phyloP scores from a whole-genome alignment of 2,329 filamentous ascomycete genomes.

The Raffaelea albimanens region DNA sequence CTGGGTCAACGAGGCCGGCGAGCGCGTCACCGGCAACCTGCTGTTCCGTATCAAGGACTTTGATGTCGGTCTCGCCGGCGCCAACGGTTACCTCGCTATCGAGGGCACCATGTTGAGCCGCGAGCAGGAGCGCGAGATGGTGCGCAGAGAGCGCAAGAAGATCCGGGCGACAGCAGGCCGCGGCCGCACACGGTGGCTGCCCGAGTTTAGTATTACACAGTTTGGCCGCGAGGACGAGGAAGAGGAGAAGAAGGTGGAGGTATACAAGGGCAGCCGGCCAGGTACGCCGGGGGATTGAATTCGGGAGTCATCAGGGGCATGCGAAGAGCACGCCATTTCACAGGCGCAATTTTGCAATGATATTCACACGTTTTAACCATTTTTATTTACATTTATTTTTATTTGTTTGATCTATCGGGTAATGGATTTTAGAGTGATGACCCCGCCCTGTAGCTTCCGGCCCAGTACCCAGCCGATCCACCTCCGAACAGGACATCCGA shows the following conservation, averaged over 20 bases:
- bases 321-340: not conserved
- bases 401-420: no score
- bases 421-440: no score
- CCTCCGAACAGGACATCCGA: no score
- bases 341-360: no score
- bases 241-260: constrained; percentile 24
- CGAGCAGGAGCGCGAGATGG: constrained; percentile 53
- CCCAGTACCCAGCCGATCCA: no score
- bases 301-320: no score
- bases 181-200: constrained; percentile 24
- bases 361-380: no score
- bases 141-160: constrained; percentile 41
- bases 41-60: constrained; percentile 77
- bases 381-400: no score
- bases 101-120: constrained; percentile 76
- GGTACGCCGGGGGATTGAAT: constrained; percentile 16
- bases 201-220: constrained; percentile 49
- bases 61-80: constrained; percentile 66
- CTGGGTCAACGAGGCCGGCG: constrained; percentile 65
- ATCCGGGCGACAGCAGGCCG: constrained; percentile 25
- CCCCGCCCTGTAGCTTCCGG: no score
- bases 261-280: constrained; percentile 24
- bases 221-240: constrained; percentile 38
- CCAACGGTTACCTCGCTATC: constrained; percentile 73
- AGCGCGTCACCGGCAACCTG: constrained; percentile 60